Conservation (phyloP, 1,284 basidiomycete species). For the Pascua sp. region DNA sequence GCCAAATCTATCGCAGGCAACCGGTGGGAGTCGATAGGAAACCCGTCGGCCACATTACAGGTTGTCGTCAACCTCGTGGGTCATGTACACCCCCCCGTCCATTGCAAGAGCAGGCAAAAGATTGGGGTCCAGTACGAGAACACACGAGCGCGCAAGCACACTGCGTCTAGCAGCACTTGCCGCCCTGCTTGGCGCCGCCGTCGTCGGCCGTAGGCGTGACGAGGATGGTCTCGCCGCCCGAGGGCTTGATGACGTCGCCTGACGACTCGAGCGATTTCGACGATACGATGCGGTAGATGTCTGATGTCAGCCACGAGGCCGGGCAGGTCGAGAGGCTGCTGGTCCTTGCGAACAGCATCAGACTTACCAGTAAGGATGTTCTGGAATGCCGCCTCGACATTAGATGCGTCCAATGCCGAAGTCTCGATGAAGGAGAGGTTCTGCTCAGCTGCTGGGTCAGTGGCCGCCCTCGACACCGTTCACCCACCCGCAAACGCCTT, state of each 20-base stretch:
- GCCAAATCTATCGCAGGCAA: too few relatives aligned
- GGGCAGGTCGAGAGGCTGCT: too few relatives aligned
- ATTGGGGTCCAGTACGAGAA: not conserved
- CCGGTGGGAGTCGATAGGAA: too few relatives aligned
- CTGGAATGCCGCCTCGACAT: conserved; percentile 96
- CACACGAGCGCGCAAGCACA: not conserved
- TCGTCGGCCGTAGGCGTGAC: conserved; percentile 59
- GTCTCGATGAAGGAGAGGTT: conserved; percentile 96
- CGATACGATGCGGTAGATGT: conserved; percentile 93
- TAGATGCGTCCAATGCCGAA: conserved; percentile 97
- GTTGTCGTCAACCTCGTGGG: conserved; percentile 8
- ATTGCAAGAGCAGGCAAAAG: not conserved
- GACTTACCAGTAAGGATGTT: conserved; percentile 84
- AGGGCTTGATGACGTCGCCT: conserved; percentile 64
- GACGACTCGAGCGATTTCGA: conserved; percentile 82
- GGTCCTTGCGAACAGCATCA: too few relatives aligned
- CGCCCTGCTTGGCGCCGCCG: conserved; percentile 47
- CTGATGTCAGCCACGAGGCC: conserved; percentile 56
- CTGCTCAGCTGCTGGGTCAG: conserved; percentile 61
- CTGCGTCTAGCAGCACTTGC: conserved; percentile 50
- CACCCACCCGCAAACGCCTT: conserved; percentile 75
- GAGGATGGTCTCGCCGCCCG: conserved; percentile 68
- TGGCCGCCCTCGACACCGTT: not conserved
- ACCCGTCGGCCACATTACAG: conserved; percentile 17
- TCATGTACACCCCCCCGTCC: conserved; percentile 1